Conservation (phyloP, 495 filamentous ascomycete species). For the Tuber magnatum region DNA sequence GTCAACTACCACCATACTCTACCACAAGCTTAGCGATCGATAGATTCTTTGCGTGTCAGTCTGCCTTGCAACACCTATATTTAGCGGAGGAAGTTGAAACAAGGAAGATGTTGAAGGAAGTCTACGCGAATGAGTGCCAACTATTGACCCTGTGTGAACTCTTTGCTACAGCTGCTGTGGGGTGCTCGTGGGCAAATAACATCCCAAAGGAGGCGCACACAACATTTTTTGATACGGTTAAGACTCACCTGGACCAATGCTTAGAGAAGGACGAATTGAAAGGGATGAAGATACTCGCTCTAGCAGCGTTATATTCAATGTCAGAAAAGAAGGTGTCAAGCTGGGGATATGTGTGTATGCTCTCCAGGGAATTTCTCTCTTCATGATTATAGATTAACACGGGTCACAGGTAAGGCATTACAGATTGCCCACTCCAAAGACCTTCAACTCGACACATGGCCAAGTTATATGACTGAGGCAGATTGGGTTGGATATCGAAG, state of each 20-base stretch:
- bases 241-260: slow-evolving; percentile 11
- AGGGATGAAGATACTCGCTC: slow-evolving; percentile 15
- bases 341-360: slow-evolving; percentile 17
- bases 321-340: slow-evolving; percentile 12
- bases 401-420: slow-evolving; percentile 6
- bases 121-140: slow-evolving; percentile 9
- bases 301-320: slow-evolving; percentile 13
- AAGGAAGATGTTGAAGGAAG: slow-evolving; percentile 4
- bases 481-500: slow-evolving; percentile 10
- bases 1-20: slow-evolving; percentile 6
- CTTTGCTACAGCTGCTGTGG: slow-evolving; percentile 15
- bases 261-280: slow-evolving; percentile 14
- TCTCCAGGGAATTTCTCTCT: not conserved
- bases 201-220: slow-evolving; percentile 7
- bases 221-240: slow-evolving; percentile 12
- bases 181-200: slow-evolving; percentile 11
- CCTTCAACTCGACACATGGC: slow-evolving; percentile 6
- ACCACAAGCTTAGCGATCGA: slow-evolving; percentile 19
- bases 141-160: slow-evolving; percentile 10
- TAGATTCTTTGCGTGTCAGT: slow-evolving; percentile 9
- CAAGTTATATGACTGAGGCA: slow-evolving; percentile 4
- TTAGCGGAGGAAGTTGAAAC: slow-evolving; percentile 9
- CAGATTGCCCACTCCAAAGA: slow-evolving; percentile 12
- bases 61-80: slow-evolving; percentile 6
- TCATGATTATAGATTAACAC: not conserved